phyloP scores from a whole-genome alignment of 495 filamentous ascomycete genomes.

The Paragyromitra xinjiangensis region DNA sequence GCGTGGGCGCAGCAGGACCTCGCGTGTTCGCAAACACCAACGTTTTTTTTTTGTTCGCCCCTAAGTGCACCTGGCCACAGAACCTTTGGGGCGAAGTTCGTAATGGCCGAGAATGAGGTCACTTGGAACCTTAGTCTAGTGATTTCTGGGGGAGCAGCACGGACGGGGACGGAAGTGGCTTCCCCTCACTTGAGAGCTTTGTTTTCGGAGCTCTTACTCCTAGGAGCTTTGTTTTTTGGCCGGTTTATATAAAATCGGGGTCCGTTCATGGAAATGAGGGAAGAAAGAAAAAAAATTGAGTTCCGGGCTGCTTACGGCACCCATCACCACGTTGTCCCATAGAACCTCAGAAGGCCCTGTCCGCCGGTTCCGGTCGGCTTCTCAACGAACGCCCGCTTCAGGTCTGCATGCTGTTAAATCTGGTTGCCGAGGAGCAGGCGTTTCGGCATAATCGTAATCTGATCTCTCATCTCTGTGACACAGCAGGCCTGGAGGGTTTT shows the following conservation, averaged over 20 bases:
- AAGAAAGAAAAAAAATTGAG: not conserved
- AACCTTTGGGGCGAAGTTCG: not conserved
- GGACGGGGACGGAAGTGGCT: conserved; percentile 11
- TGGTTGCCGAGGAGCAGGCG: conserved; percentile 13
- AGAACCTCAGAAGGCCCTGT: conserved; percentile 5
- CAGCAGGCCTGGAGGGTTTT: not conserved
- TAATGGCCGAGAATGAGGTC: conserved; percentile 20
- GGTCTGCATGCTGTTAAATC: conserved; percentile 23
- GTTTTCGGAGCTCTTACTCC: not conserved
- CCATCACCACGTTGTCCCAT: conserved; percentile 27
- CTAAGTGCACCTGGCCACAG: not conserved
- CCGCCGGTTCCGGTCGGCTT: conserved; percentile 18
- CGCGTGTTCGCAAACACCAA: conserved; percentile 3
- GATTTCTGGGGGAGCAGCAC: conserved; percentile 8
- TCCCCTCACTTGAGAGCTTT: not conserved
- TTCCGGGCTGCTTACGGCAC: conserved; percentile 9
- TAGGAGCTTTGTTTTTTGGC: conserved; percentile 2
- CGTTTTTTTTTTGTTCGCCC: not conserved
- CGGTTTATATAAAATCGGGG: conserved; percentile 10
- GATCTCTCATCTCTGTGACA: conserved; percentile 24
- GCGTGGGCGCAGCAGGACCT: conserved; percentile 8
- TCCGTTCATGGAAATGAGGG: not conserved
- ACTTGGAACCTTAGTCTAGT: not conserved
- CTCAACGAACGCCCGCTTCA: not conserved
- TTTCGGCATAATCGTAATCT: conserved; percentile 17